Conservation (phyloP, 2,329 filamentous ascomycete species). For the Cladorrhinum sp. region DNA sequence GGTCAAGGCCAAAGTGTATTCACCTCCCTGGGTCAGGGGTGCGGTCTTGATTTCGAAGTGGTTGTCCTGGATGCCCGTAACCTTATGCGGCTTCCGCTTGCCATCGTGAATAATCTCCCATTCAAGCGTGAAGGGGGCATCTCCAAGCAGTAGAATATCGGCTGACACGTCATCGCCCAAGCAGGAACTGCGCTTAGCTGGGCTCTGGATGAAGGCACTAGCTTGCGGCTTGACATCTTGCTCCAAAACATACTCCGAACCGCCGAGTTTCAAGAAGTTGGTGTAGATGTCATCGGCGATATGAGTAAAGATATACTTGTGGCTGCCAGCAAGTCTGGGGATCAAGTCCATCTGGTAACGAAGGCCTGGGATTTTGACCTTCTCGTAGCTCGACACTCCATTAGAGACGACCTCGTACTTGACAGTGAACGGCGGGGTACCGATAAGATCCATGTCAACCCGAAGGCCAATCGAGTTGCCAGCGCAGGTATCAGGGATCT, state of each 20-base stretch:
- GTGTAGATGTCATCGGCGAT: conserved; percentile 82
- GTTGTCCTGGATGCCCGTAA: conserved; percentile 59
- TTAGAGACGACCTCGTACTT: conserved; percentile 69
- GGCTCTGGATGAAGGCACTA: conserved; percentile 65
- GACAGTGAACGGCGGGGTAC: conserved; percentile 87
- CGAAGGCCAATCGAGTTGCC: conserved; percentile 88
- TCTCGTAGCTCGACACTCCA: conserved; percentile 53
- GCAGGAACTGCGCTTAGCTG: conserved; percentile 64
- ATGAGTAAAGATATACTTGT: conserved; percentile 79
- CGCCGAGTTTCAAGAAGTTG: conserved; percentile 54
- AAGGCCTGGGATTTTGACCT: conserved; percentile 62
- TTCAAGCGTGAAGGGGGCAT: conserved; percentile 83
- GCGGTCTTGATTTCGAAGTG: conserved; percentile 72
- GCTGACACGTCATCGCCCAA: conserved; percentile 77
- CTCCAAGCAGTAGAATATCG: conserved; percentile 72
- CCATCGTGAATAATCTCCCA: conserved; percentile 92
- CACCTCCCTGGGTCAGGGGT: conserved; percentile 73
- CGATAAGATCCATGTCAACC: conserved; percentile 84
- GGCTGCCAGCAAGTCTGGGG: conserved; percentile 76
- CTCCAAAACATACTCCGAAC: conserved; percentile 64
- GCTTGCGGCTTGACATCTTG: conserved; percentile 93
- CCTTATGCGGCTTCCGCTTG: conserved; percentile 68
- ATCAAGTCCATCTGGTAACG: conserved; percentile 82
- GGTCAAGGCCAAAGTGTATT: conserved; percentile 82
- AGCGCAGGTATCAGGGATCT: conserved; percentile 92